Base-by-base conservation (phyloP, 176 grass and related monocot species). In the Aegilops speltoides region DNA sequence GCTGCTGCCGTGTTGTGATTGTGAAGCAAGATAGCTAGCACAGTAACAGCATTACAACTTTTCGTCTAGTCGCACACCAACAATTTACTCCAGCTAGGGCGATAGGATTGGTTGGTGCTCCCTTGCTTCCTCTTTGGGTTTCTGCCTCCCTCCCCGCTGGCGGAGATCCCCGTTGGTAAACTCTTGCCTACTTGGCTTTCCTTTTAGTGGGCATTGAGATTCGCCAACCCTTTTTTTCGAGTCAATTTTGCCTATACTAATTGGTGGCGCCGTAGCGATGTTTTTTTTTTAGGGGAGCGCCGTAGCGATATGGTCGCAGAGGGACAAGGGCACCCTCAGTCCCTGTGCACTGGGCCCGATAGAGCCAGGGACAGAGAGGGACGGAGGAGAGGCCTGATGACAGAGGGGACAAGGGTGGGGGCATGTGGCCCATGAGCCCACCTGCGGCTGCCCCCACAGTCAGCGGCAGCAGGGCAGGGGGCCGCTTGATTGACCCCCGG, bases 381-480 rank as follows among this genome's bases (percentile, higher is more conserved):
- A 54, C 50, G 50, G 50, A 17, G 50, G 50, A 54, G 50, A 19
- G 50, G 48, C 48, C 48, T 52, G 48, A 52, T 17, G 54, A 59
- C 19, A 59, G 16, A 13, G 10, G 31, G 29, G 48, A 67, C 0
- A 61, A 20, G 16, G 57, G 59, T 29, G 69, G 60, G 83, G 70
- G 56, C 61, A 36, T 6, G 48, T 65, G 70, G 60, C 76, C 79
- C 79, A 29, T 36, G 48, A 32, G 72, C 73, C 80, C 80, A 84
- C 66, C 82, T 84, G 82, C 34, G 17, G 38, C 56, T 87, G 80
- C 79, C 38, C 89, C 29, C 65, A 26, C 29, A 20, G 73, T n/a
- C 84, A 56, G 84, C 79, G 29, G 88, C 79, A 79, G 26, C 79
- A 33, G 38, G 84, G 46, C 73, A 86, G 78, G 79, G 88, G 88